Evolutionary conservation across 140 eudicot genomes (phyloP), one percentile per base, ranked within the genome.

Genomic region (Flaveria floridana): DNA sequence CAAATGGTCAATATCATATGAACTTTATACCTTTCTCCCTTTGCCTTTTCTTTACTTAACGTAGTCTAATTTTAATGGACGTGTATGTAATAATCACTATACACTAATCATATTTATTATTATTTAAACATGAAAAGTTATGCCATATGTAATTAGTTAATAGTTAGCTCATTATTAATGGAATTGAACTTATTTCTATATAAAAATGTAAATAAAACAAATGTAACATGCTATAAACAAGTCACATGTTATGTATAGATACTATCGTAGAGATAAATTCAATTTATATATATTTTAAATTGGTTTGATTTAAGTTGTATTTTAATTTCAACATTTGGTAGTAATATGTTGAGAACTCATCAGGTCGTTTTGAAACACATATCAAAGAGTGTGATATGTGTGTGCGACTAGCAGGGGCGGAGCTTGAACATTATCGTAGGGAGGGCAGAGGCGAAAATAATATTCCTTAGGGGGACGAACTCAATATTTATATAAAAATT

Each of bases 1-100:
- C 84, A 74, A 80, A 68, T 80, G 80, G 84, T 74, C 72, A 66
- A 18, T 26, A 47, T 59, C 80, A 80, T 80, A 69, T 75, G 70
- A 63, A 61, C 84, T 80, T 80, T 80, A 57, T 26, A 37, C 71
- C 76, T 74, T 80, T 65, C 74, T 50, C 76, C 67, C 48, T 30
- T 28, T 30, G 6, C 37, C 72, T 64, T 63, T 80, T 47, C 70
- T 65, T 65, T 65, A 4, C 84, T 75, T 80, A 75, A 39, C 64
- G 72, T 48, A 37, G 73, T 80, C 80, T 21, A 46, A 58, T 80
- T 73, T 74, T 25, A 47, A 65, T 47, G 55, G 61, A 70, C 48
- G 37, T 30, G 37, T 30, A 30, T 30, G 6, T 30, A 30, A 30
- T 30, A 30, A 30, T 30, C 37, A 30, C 37, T 44, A 11, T 23